These are phyloP conservation scores for Boletus rex-veris DNA, from an alignment of 768 basidiomycete genomes.

Conservation along the genomic window DNA sequence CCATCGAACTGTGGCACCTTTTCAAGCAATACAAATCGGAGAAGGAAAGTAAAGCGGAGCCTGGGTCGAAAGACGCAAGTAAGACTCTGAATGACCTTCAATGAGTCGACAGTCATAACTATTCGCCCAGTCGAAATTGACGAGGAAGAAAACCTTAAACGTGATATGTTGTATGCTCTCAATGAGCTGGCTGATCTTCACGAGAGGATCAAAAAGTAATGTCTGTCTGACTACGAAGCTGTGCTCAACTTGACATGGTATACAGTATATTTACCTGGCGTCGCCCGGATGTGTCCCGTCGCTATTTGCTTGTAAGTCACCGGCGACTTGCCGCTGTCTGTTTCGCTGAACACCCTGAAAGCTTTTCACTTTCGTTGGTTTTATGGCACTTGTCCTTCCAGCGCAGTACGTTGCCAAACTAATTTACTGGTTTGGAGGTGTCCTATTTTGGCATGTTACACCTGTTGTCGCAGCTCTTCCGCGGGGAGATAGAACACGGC, in stretches of 20 bases:
- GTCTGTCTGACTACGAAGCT: background rate
- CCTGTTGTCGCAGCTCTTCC: constrained; percentile 55
- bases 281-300: constrained; percentile 44
- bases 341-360: constrained; percentile 4
- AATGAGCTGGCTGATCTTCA: constrained; percentile 56
- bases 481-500: constrained; percentile 45
- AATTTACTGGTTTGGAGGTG: constrained; percentile 43
- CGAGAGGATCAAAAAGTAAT: constrained; percentile 63
- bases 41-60: constrained; percentile 34
- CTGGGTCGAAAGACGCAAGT: constrained; percentile 10
- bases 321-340: background rate
- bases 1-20: constrained; percentile 53
- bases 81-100: background rate
- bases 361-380: constrained; percentile 39
- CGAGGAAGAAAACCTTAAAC: constrained; percentile 42
- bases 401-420: constrained; percentile 49
- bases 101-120: background rate
- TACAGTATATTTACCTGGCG: constrained; percentile 68
- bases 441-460: constrained; percentile 60
- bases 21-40: constrained; percentile 42
- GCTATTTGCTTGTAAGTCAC: constrained; percentile 46
- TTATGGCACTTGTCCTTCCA: constrained; percentile 45
- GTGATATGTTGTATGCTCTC: constrained; percentile 38
- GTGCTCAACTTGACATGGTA: constrained; percentile 1
- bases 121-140: constrained; percentile 6